Base-by-base conservation (phyloP, 441 rosid species). In the Populus hybrid region DNA sequence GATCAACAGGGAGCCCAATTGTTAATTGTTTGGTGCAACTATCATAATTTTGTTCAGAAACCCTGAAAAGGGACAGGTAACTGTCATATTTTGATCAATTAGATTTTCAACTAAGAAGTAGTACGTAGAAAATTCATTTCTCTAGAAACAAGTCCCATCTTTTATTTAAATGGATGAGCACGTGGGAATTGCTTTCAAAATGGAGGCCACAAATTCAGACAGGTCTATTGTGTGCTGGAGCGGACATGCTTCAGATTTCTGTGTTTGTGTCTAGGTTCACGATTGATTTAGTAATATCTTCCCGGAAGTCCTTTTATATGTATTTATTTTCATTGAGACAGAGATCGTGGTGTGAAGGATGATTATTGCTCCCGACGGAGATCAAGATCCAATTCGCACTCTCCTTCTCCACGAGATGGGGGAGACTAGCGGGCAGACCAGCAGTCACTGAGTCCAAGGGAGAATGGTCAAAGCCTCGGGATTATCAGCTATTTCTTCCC, bases 381-480 rank as follows among this genome's bases (percentile, higher is more conserved):
- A 76, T 82, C 94, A 59, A 87, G 88, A 86, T 90, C 94, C 32
- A 67, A 88, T 67, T 87, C 97, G 6, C 81, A 21, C 77, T 93
- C 98, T 20, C 87, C 30, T 80, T 87, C 87, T 21, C 94, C 91
- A 34, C 87, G 3, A 24, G 90, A 84, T 66, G 89, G 83, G 63
- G 82, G 75, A 85, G 80, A 79, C 50, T 74, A 77, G 84, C 81
- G 79, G 83, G 85, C 88, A 10, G 85, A 74, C 70, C 77, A 76
- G 72, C 80, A 84, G 83, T 88, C 89, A 61, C 87, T 80, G 32
- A 30, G 32, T 30, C 32, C 32, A 30, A 30, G 32, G 32, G 32
- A 30, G 32, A 30, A 30, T 30, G 32, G 32, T 3, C 32, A 3
- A 77, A 86, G 84, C 67, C 87, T 84, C 40, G 88, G 73, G 69